Conservation (phyloP, 495 filamentous ascomycete genomes). For the Aeminium ludgeri region DNA sequence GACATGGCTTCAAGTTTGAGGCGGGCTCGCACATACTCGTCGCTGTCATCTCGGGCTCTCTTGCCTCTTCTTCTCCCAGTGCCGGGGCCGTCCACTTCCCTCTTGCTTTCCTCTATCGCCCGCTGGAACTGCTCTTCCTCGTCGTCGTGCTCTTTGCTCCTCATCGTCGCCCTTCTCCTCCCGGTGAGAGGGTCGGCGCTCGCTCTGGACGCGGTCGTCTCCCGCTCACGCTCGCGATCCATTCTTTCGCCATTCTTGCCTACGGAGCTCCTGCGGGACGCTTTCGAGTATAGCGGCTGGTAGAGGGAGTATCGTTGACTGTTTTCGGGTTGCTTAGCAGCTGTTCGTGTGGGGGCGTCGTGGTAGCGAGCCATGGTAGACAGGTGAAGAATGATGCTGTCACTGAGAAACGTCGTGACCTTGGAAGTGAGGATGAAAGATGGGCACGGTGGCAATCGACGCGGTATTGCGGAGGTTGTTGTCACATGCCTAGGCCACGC, state of each 20-base stretch:
- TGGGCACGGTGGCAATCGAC: too few relatives aligned
- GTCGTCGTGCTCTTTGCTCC: conserved; percentile 89
- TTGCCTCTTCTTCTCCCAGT: conserved; percentile 47
- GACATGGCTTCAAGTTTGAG: conserved; percentile 13
- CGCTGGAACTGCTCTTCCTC: conserved; percentile 78
- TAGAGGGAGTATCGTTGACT: conserved; percentile 54
- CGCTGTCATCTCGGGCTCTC: conserved; percentile 75
- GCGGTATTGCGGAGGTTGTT: too few relatives aligned
- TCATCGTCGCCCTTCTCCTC: conserved; percentile 92
- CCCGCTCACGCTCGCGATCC: conserved; percentile 33
- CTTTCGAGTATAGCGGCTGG: conserved; percentile 39
- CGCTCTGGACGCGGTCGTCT: conserved; percentile 23
- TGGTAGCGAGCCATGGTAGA: conserved; percentile 17
- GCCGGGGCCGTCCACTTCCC: conserved; percentile 38
- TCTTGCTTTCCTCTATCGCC: conserved; percentile 90
- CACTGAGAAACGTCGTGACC: too few relatives aligned
- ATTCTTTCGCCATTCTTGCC: conserved; percentile 39
- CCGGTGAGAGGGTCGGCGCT: conserved; percentile 28
- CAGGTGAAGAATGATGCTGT: too few relatives aligned
- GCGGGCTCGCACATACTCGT: conserved; percentile 49
- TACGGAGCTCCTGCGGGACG: conserved; percentile 37
- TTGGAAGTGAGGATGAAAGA: too few relatives aligned
- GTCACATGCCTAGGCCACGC: too few relatives aligned
- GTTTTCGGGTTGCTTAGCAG: conserved; percentile 10
- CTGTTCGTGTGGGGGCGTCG: conserved; percentile 2